phyloP scores from a whole-genome alignment of 352 stramenopile species.

The Globisporangium orthogonon region DNA sequence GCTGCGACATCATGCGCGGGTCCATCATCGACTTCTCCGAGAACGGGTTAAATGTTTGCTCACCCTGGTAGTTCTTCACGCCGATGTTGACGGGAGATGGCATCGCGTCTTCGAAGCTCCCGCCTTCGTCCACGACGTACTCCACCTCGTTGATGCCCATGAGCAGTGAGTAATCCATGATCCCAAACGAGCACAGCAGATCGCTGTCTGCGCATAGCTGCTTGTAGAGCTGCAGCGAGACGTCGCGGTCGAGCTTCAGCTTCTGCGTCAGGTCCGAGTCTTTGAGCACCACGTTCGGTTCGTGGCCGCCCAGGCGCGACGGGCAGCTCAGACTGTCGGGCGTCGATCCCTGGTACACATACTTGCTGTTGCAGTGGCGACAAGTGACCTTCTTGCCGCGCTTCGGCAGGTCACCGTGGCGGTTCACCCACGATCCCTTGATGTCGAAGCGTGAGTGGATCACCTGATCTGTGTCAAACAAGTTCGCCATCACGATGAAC shows the following conservation, averaged over 20 bases:
- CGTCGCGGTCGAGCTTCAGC: constrained; percentile 72
- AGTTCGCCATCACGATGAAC: constrained; percentile 91
- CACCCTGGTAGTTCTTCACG: constrained; percentile 10
- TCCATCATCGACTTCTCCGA: constrained; percentile 64
- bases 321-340: constrained; percentile 72
- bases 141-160: constrained; percentile 88
- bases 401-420: constrained; percentile 74
- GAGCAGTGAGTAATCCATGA: constrained; percentile 91
- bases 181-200: constrained; percentile 82
- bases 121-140: constrained; percentile 75
- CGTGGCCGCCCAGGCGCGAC: constrained; percentile 66
- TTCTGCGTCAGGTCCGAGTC: constrained; percentile 87
- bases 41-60: constrained; percentile 53
- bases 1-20: constrained; percentile 24
- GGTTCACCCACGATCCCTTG: constrained; percentile 89
- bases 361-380: constrained; percentile 87
- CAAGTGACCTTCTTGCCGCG: constrained; percentile 85
- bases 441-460: constrained; percentile 90
- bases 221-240: constrained; percentile 64
- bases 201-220: constrained; percentile 78
- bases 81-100: constrained; percentile 23
- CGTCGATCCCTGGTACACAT: constrained; percentile 58
- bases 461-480: constrained; percentile 85
- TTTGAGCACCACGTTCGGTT: constrained; percentile 87
- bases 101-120: constrained; percentile 25